Percentiles rank a stretch among this genome's conserved stretches.
Conservation (phyloP, 495 filamentous ascomycete species). For the Clavariopsis aquatica region DNA sequence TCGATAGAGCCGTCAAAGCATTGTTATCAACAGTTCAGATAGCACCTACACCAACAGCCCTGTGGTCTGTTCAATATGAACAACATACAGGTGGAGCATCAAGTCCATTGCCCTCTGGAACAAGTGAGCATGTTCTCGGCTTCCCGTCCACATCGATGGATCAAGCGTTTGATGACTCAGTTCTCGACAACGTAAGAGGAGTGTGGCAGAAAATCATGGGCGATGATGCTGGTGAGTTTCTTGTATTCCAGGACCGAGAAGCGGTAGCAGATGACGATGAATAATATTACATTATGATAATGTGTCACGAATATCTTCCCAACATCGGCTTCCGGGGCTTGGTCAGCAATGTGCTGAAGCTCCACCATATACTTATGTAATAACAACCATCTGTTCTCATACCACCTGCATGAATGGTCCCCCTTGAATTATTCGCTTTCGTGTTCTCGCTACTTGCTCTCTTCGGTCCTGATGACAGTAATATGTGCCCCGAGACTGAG, state of each 20-base stretch:
- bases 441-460: no score
- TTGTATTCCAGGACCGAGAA: conserved; percentile 39
- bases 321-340: background rate
- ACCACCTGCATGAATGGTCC: no score
- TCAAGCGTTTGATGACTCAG: conserved; percentile 37
- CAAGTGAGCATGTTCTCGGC: background rate
- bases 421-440: no score
- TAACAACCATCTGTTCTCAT: no score
- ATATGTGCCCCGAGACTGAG: no score
- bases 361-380: no score
- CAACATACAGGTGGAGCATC: conserved; percentile 5
- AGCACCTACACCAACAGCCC: conserved; percentile 15
- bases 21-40: conserved; percentile 23
- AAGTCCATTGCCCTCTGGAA: background rate
- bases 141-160: conserved; percentile 23
- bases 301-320: background rate
- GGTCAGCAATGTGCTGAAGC: no score
- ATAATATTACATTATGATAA: background rate
- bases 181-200: conserved; percentile 32
- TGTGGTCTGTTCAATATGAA: conserved; percentile 37
- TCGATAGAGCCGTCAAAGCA: conserved; percentile 25
- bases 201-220: conserved; percentile 38
- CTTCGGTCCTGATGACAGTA: no score
- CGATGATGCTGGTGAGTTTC: conserved; percentile 30
- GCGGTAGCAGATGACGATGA: conserved; percentile 29